Base-by-base conservation (phyloP, 1,284 basidiomycete species). In the Blastosporella zonata region DNA sequence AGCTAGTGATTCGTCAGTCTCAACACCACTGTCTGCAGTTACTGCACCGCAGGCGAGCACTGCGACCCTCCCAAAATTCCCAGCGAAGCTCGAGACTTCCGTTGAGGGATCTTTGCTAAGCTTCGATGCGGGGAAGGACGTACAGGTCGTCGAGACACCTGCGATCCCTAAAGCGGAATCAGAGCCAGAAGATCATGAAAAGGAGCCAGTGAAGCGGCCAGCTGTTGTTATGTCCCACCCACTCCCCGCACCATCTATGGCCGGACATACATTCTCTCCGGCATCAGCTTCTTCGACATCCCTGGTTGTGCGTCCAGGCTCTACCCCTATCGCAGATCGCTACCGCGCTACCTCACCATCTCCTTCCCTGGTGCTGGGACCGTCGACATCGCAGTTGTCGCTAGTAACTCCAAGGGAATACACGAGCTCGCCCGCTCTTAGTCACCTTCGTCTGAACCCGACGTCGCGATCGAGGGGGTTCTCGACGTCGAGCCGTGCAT, bases 251-350 rank as follows among this genome's bases (percentile, higher is more conserved):
- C 47, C 57, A 57, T 12, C 66, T 55, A n/a, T 56, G 49, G 23
- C 39, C 13, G 8, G 15, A 10, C 18, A 34, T 23, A 22, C 33
- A 9, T 20, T 20, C n/a, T 39, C 17, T 9, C 33, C 25, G 13
- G 23, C 49, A 20, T 42, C 17, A 7, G 50, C 35, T 31, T 53
- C 46, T 42, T 36, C 34, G 23, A 18, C 40, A 21, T 48, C 49
- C 18, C 37, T 36, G 21, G 34, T 47, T 18, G 37, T 38, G 15
- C 40, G 33, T 3, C 39, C 44, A 15, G 36, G 47, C 15, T 43
- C 70, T 49, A 77, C 74, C 6, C 76, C 75, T 2, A 78, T 77
- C 48, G 74, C 74, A n/a, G 72, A 76, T 59, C 64, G 64, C 48
- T 75, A 71, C 52, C 64, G 55, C 8, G 31, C 55, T 22, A 43